Conservation (phyloP, 768 basidiomycete genomes). For the Daedalea quercina region DNA sequence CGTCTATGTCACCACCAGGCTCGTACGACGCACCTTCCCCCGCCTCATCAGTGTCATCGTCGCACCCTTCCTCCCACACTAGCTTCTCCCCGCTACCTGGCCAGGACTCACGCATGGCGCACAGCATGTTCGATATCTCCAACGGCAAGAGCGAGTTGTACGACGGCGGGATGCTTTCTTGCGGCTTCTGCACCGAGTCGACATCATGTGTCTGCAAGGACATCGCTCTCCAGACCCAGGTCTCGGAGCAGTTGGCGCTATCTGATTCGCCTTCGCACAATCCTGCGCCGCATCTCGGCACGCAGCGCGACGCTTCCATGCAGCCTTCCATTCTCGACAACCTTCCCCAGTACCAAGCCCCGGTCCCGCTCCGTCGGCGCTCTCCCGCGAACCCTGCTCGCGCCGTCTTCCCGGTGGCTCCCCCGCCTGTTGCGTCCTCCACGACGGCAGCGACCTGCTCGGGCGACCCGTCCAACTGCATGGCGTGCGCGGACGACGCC, state of each 20-base stretch:
- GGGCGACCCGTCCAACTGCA: constrained; percentile 81
- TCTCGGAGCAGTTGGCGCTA: constrained; percentile 19
- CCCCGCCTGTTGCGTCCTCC: constrained; percentile 18
- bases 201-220: constrained; percentile 76
- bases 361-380: constrained; percentile 73
- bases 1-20: not conserved
- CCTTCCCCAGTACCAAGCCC: constrained; percentile 72
- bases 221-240: constrained; percentile 41
- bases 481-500: constrained; percentile 77
- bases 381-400: constrained; percentile 31
- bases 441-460: constrained; percentile 48
- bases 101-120: constrained; percentile 23
- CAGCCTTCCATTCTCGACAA: constrained; percentile 63
- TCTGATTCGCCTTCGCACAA: constrained; percentile 17
- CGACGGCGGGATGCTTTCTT: constrained; percentile 37
- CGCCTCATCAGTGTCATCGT: constrained; percentile 26
- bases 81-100: constrained; percentile 26
- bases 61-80: constrained; percentile 43
- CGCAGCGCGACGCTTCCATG: constrained; percentile 11
- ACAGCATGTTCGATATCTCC: constrained; percentile 32
- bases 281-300: constrained; percentile 9
- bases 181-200: constrained; percentile 69
- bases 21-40: constrained; percentile 20
- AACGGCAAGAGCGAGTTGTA: constrained; percentile 23
- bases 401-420: constrained; percentile 46